Evolutionary conservation across 2,329 filamentous ascomycete species (phyloP), one percentile per base, ranked within the genome.

Genomic region (Hypoxylon rubiginosum): DNA sequence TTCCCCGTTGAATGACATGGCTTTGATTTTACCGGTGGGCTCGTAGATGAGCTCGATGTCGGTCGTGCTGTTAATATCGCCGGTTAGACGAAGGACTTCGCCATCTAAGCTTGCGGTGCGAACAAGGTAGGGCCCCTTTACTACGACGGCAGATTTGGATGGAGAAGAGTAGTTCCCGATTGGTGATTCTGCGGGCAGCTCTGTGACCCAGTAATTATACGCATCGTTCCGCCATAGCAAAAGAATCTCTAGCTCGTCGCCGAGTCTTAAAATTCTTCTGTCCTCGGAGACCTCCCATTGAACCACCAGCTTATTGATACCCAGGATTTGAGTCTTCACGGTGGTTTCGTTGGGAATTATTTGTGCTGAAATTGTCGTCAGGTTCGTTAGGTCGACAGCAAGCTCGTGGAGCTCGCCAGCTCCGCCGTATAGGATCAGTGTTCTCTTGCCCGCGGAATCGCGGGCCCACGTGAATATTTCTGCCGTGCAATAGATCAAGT

Each of bases 11-110:
- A 90, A 89, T 7, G 82, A 83, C 11, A 91, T 76, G 19, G 79
- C 80, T 43, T 84, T 83, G 1, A 87, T 80, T 19, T 62, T 65
- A 0, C 74, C 76, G 0, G 79, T 75, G 0, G 88, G 84, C 0
- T 86, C 89, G 3, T 90, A 89, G 32, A 93, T 86, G 21, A 95
- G 82, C 68, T 94, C 91, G 13, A 95, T 78, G 0, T 85, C 73
- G 0, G 89, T 89, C 0, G 91, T 93, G 0, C 83, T 77, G 71
- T 95, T 94, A 67, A 94, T 83, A 72, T 96, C 92, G 2, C 90
- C 92, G 3, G 85, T 86, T 2, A 95, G 76, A 11, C 85, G 82
- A 4, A 95, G 81, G 1, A 84, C 83, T n/a, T 79, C 80, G 1
- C 84, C 87, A 4, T 85, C 72, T 1, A 90, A 76, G 2, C 83